Evolutionary conservation across 2,329 filamentous ascomycete species (phyloP).

Genomic region (Coleophoma cylindrospora): DNA sequence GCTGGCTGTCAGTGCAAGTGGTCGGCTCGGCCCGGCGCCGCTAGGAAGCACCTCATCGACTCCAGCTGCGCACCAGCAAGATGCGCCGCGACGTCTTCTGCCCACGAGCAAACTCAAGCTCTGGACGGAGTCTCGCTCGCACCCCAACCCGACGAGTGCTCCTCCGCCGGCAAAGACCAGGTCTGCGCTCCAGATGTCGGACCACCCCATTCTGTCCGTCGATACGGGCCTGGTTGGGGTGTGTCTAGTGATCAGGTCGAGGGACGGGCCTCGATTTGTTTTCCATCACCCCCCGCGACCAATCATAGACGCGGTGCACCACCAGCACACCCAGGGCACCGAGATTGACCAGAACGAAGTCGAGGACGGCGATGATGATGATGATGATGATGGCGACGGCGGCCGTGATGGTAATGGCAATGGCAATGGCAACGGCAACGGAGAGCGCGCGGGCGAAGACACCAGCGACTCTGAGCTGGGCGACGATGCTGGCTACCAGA

Average conservation of each 20-base stretch:
- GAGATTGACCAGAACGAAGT: slow-evolving; percentile 23
- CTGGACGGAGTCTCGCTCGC: not conserved
- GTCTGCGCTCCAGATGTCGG: not conserved
- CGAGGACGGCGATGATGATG: slow-evolving; percentile 10
- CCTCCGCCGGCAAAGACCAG: not conserved
- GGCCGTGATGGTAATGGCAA: too few species aligned
- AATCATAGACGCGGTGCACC: slow-evolving; percentile 29
- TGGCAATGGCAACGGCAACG: slow-evolving; percentile 9
- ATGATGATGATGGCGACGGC: slow-evolving; percentile 11
- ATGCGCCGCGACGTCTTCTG: not conserved
- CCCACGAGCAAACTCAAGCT: not conserved
- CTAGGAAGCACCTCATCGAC: too few species aligned
- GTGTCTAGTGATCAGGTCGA: slow-evolving; percentile 43
- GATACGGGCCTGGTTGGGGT: slow-evolving; percentile 44
- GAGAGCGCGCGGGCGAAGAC: slow-evolving; percentile 25
- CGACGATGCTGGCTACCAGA: slow-evolving; percentile 37
- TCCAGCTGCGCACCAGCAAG: too few species aligned
- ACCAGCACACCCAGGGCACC: slow-evolving; percentile 22
- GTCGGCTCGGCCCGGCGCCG: too few species aligned
- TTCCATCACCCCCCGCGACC: slow-evolving; percentile 76
- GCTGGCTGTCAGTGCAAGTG: too few species aligned
- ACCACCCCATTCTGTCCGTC: not conserved
- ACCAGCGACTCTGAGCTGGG: slow-evolving; percentile 40
- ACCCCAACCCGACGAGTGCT: not conserved
- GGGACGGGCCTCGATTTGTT: slow-evolving; percentile 75